Conservation (phyloP, 139 green algal species). For the Chlorella sp. region DNA sequence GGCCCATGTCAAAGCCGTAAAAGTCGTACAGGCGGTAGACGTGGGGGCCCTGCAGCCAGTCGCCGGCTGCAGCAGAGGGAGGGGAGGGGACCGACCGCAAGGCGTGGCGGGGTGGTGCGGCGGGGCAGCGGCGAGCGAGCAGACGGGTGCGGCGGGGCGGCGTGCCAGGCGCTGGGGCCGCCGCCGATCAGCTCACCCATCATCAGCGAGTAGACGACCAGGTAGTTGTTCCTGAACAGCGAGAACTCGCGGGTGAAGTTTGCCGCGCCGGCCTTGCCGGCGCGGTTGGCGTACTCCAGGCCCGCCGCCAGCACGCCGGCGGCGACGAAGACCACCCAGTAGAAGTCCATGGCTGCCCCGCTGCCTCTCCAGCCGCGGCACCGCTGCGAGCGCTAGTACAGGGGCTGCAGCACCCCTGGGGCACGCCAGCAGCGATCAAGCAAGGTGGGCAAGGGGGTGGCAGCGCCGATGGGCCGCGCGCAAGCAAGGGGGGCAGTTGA, state of each 20-base stretch:
- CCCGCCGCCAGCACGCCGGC: conserved; percentile 45
- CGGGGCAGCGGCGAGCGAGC: background rate
- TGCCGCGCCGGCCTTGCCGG: background rate
- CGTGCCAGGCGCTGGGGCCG: background rate
- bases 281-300: conserved; percentile 53
- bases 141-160: background rate
- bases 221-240: conserved; percentile 92
- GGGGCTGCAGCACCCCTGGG: too few species aligned
- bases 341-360: conserved; percentile 60
- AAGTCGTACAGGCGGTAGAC: conserved; percentile 97
- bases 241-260: conserved; percentile 65
- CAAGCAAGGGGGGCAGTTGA: too few species aligned
- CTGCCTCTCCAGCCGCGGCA: background rate
- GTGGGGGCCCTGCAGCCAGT: conserved; percentile 99
- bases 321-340: conserved; percentile 49
- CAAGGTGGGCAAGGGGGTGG: too few species aligned
- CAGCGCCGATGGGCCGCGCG: too few species aligned
- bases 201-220: conserved; percentile 95
- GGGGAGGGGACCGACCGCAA: background rate
- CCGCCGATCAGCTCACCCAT: conserved; percentile 77
- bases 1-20: conserved; percentile 85
- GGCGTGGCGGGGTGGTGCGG: background rate
- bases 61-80: conserved; percentile 73
- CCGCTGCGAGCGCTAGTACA: background rate
- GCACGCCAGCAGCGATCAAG: too few species aligned